A percentile compares a stretch with the other conserved stretches of the same genome.
Evolutionary conservation across 1,284 basidiomycete genomes (phyloP).

Genomic region (Sparassis latifolia): DNA sequence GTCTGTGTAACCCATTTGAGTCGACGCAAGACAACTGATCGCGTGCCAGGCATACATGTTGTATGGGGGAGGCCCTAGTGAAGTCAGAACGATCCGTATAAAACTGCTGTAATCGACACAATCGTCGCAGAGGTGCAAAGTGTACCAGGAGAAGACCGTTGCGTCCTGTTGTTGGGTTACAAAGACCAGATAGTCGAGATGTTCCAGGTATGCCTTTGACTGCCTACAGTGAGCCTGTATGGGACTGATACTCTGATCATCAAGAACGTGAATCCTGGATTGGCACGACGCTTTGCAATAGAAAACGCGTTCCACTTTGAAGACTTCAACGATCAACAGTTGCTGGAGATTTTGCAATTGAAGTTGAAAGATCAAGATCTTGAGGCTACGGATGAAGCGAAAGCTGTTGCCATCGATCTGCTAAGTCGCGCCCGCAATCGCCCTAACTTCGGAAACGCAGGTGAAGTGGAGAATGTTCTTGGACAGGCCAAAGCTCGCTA

Average conservation of each 20-base stretch:
- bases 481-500: constrained; percentile 45
- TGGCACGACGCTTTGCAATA: constrained; percentile 52
- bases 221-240: constrained; percentile 2
- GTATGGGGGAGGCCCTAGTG: constrained; percentile 33
- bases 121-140: constrained; percentile 68
- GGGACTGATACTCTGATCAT: neutral
- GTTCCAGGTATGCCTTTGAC: constrained; percentile 49
- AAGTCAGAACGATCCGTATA: constrained; percentile 39
- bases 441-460: constrained; percentile 64
- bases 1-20: constrained; percentile 25
- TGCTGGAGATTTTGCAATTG: constrained; percentile 43
- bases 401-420: constrained; percentile 45
- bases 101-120: constrained; percentile 64
- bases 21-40: neutral
- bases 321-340: constrained; percentile 49
- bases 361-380: constrained; percentile 55
- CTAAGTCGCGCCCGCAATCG: constrained; percentile 45
- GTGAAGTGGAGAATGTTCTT: constrained; percentile 62
- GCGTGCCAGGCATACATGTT: constrained; percentile 60
- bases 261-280: constrained; percentile 61
- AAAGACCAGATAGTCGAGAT: constrained; percentile 58
- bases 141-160: constrained; percentile 60
- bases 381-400: constrained; percentile 47
- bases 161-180: constrained; percentile 60
- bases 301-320: constrained; percentile 64